Conservation (phyloP, 192 early-diverging fungal species). For the Rhizophagus sp. region DNA sequence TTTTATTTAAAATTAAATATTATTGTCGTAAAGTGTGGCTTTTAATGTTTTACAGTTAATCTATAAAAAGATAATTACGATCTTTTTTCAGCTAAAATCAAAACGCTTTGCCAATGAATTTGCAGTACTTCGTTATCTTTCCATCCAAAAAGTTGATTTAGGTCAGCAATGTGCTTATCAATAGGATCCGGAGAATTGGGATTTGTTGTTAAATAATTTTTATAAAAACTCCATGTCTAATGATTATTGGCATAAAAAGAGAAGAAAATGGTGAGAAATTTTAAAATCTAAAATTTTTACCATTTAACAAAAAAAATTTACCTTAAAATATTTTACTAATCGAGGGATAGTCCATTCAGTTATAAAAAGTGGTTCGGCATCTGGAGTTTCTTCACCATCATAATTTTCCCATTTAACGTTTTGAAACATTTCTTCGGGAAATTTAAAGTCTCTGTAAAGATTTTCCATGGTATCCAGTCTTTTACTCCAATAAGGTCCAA, state of each 20-base stretch:
- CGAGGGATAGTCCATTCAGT: slow-evolving; percentile 41
- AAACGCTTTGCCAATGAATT: slow-evolving; percentile 51
- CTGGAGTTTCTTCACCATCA: background rate
- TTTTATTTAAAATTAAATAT: background rate
- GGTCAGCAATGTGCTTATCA: slow-evolving; percentile 41
- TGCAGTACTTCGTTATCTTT: slow-evolving; percentile 39
- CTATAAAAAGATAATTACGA: no score
- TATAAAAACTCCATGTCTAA: slow-evolving; percentile 57
- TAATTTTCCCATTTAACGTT: slow-evolving; percentile 36
- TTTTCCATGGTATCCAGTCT: slow-evolving; percentile 48
- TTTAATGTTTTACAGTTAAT: no score
- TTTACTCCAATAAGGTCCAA: slow-evolving; percentile 49
- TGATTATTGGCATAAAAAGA: no score
- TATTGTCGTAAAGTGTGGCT: no score
- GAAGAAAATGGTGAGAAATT: background rate
- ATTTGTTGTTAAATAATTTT: slow-evolving; percentile 43
- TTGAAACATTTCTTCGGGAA: slow-evolving; percentile 48
- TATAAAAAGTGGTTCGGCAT: slow-evolving; percentile 34
- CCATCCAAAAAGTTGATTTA: slow-evolving; percentile 29
- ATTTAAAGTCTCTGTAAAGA: slow-evolving; percentile 42
- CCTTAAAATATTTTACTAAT: slow-evolving; percentile 51
- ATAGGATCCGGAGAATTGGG: slow-evolving; percentile 47
- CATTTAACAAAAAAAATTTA: background rate
- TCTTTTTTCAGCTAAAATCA: slow-evolving; percentile 43
- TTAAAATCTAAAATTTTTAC: no score